These are phyloP conservation scores for Aureococcus anophagefferens DNA, from an alignment of 108 stramenopile species.

Conservation along the genomic window DNA sequence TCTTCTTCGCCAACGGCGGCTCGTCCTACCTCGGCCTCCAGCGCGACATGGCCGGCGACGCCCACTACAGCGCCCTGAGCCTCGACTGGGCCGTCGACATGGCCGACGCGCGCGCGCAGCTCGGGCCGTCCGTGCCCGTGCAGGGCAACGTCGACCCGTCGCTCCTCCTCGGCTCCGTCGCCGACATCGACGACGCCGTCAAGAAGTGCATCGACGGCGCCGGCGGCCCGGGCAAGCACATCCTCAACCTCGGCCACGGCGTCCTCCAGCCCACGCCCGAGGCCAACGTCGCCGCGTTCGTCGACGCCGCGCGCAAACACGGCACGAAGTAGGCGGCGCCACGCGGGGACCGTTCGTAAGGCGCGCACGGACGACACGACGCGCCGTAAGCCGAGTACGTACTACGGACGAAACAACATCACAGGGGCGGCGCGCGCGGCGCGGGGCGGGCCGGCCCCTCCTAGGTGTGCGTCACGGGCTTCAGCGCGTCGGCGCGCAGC, in stretches of 20 bases:
- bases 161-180: conserved; percentile 76
- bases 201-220: conserved; percentile 81
- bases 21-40: conserved; percentile 79
- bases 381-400: no score
- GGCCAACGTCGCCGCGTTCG: conserved; percentile 77
- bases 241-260: conserved; percentile 95
- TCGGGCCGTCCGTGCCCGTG: conserved; percentile 65
- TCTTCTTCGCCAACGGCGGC: conserved; percentile 95
- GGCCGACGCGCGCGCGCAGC: conserved; percentile 62
- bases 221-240: conserved; percentile 76
- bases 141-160: conserved; percentile 88
- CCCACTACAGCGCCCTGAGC: conserved; percentile 68
- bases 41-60: conserved; percentile 56
- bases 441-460: no score
- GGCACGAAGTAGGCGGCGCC: not conserved
- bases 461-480: conserved; percentile 21
- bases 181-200: conserved; percentile 70
- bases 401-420: no score
- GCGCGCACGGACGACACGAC: no score
- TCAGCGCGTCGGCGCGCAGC: conserved; percentile 26
- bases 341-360: no score
- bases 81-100: conserved; percentile 82
- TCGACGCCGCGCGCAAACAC: conserved; percentile 68
- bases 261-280: conserved; percentile 92
- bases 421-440: no score